These are phyloP conservation scores for Piedraia hortae DNA, from an alignment of 2,329 filamentous ascomycete species.

Conservation along the genomic window DNA sequence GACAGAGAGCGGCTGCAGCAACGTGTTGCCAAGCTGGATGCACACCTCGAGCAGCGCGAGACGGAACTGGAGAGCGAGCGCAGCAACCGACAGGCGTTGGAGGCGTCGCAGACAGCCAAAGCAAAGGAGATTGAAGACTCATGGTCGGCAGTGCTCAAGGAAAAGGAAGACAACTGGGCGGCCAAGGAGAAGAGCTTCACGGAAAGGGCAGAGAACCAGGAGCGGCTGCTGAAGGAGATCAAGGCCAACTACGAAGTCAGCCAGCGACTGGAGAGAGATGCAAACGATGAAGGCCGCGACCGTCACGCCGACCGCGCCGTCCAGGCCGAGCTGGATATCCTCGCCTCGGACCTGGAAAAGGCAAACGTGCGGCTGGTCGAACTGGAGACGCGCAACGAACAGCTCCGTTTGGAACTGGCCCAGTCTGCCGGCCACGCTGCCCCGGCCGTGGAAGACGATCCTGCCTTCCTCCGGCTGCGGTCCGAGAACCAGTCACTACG, in stretches of 20 bases:
- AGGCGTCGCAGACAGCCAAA: conserved; percentile 47
- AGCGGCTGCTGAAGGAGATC: conserved; percentile 71
- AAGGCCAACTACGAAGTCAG: conserved; percentile 95
- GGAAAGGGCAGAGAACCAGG: conserved; percentile 85
- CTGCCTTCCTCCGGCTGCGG: conserved; percentile 58
- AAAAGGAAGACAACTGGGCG: conserved; percentile 91
- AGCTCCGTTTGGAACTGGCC: conserved; percentile 67
- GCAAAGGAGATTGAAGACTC: conserved; percentile 75
- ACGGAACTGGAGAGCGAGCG: conserved; percentile 54
- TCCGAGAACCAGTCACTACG: conserved; percentile 84
- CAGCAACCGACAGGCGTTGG: conserved; percentile 41
- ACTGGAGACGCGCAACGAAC: conserved; percentile 80
- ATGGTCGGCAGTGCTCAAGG: conserved; percentile 68
- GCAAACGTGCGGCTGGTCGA: conserved; percentile 70
- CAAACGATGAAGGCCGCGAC: conserved; percentile 25
- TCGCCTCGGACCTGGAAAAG: conserved; percentile 70
- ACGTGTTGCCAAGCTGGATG: conserved; percentile 44
- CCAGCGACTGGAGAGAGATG: conserved; percentile 52
- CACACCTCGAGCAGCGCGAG: conserved; percentile 63
- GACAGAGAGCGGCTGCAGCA: conserved; percentile 76
- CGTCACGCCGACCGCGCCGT: conserved; percentile 28
- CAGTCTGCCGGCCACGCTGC: conserved; percentile 51
- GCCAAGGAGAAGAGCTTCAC: conserved; percentile 75
- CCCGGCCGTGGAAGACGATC: conserved; percentile 57
- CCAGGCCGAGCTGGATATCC: conserved; percentile 78